A percentile compares a stretch with the other conserved stretches of the same genome.
phyloP scores from a whole-genome alignment of 2,329 filamentous ascomycete genomes.

The Aspergillus brunneoviolaceus region DNA sequence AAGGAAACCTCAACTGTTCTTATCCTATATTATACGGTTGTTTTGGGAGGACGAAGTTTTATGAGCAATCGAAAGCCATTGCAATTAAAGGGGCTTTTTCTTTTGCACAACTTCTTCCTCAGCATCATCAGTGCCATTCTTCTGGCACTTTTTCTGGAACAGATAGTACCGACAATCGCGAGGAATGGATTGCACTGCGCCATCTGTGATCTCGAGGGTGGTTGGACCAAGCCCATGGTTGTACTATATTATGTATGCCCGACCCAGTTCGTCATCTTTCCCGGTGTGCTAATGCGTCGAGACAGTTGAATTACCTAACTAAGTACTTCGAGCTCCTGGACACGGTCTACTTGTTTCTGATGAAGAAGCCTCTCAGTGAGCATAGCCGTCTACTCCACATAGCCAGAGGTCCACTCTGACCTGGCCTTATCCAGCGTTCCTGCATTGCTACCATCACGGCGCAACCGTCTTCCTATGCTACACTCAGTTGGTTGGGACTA shows the following conservation, averaged over 20 bases:
- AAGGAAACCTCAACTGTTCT: constrained; percentile 77
- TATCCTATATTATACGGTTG: constrained; percentile 83
- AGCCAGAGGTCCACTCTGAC: neutral
- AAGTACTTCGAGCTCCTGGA: constrained; percentile 96
- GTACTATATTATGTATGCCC: constrained; percentile 86
- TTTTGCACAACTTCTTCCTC: constrained; percentile 93
- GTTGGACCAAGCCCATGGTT: constrained; percentile 89
- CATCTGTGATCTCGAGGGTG: constrained; percentile 73
- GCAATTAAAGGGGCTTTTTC: constrained; percentile 82
- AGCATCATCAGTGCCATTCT: constrained; percentile 78
- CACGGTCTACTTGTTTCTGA: constrained; percentile 93
- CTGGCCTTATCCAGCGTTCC: constrained; percentile 60
- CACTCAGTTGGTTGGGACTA: constrained; percentile 88
- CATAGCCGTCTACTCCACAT: neutral
- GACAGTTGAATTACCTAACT: constrained; percentile 90
- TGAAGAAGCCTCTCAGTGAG: constrained; percentile 87
- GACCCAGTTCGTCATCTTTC: neutral
- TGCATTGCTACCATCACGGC: constrained; percentile 98
- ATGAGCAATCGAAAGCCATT: constrained; percentile 83
- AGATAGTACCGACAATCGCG: constrained; percentile 79
- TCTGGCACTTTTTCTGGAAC: constrained; percentile 81
- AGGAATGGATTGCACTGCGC: constrained; percentile 80
- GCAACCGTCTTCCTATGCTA: constrained; percentile 95
- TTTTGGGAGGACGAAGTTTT: constrained; percentile 84
- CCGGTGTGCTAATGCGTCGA: neutral